Conservation (phyloP, 129 eudicot genomes). For the Calendula officinalis region DNA sequence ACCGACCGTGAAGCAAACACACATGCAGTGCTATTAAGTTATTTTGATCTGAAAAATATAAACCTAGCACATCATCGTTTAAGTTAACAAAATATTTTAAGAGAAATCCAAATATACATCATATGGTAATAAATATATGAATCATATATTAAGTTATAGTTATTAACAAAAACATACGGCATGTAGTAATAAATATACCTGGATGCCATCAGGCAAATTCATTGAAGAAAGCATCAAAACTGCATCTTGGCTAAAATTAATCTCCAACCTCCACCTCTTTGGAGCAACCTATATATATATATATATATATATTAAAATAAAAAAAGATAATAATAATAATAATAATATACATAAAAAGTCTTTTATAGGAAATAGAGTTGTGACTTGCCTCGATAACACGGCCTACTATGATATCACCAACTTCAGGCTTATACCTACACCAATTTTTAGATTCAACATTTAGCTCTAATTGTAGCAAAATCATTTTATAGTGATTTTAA, state of each 20-base stretch:
- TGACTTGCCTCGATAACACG: slow-evolving; percentile 75
- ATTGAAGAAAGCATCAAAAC: slow-evolving; percentile 95
- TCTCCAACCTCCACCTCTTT: slow-evolving; percentile 93
- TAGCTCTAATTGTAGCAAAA: slow-evolving; percentile 8
- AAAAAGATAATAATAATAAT: neutral
- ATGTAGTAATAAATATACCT: slow-evolving; percentile 41
- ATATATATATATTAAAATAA: neutral
- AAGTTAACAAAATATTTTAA: too few species aligned
- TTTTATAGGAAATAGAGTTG: neutral
- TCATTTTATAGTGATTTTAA: neutral
- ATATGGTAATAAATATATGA: too few species aligned
- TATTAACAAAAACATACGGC: neutral
- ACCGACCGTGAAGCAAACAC: neutral
- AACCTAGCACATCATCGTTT: too few species aligned
- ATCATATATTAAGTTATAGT: too few species aligned
- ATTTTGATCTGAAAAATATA: too few species aligned
- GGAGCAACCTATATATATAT: slow-evolving; percentile 73
- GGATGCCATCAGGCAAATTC: slow-evolving; percentile 88
- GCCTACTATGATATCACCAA: slow-evolving; percentile 91
- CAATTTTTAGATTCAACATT: slow-evolving; percentile 17
- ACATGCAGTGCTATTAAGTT: neutral
- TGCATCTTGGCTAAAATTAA: slow-evolving; percentile 90
- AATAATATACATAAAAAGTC: neutral
- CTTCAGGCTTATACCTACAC: slow-evolving; percentile 88
- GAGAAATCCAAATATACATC: slow-evolving; percentile 29